phyloP scores from a whole-genome alignment of 2,329 filamentous ascomycete genomes.

The Penicillium sp. region DNA sequence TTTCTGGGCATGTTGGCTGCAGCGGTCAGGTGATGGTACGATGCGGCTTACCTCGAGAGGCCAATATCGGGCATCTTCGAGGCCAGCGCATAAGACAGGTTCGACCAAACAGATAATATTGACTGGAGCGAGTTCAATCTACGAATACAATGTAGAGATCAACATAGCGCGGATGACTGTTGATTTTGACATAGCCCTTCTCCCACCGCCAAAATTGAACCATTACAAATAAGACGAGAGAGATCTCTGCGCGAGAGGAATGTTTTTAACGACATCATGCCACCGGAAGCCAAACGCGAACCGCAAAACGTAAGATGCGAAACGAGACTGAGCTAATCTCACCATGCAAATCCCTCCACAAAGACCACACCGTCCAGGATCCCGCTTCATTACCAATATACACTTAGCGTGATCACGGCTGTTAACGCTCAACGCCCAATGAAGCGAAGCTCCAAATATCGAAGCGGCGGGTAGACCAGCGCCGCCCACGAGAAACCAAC shows the following conservation, averaged over 20 bases:
- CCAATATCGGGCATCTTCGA: neutral
- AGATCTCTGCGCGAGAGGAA: neutral
- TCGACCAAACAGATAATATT: too few relatives aligned
- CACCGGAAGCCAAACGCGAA: neutral
- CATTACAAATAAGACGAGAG: neutral
- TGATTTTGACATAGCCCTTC: neutral
- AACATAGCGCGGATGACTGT: neutral
- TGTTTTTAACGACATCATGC: neutral
- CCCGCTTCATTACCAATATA: neutral
- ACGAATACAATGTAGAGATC: too few relatives aligned
- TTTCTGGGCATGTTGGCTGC: neutral
- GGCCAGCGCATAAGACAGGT: neutral
- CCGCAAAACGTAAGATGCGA: neutral
- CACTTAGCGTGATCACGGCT: neutral
- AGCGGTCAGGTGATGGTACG: neutral
- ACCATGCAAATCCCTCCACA: neutral
- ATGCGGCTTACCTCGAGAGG: neutral
- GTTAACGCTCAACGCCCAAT: conserved; percentile 45
- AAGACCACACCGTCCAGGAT: neutral
- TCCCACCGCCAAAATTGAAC: neutral
- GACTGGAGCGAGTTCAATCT: too few relatives aligned
- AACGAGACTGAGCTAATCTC: neutral
- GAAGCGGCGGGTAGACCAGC: conserved; percentile 57
- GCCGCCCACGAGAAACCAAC: conserved; percentile 63
- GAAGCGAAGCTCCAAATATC: conserved; percentile 54